Conservation (phyloP, 352 stramenopile genomes). For the Phytopythium oedochilum region DNA sequence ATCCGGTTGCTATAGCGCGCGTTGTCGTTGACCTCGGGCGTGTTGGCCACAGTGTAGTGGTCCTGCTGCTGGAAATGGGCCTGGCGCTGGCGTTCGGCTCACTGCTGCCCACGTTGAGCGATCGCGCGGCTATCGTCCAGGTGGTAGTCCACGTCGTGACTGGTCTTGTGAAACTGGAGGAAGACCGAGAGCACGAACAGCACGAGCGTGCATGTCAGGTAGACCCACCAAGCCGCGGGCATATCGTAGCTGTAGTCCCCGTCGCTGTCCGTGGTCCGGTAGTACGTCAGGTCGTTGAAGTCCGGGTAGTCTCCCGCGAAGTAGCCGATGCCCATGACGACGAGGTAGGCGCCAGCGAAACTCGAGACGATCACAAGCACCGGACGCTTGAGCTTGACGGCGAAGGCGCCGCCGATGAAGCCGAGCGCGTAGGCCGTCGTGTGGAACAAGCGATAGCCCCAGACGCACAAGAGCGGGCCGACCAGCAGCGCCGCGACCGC, state of each 20-base stretch:
- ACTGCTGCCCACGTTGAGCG: not conserved
- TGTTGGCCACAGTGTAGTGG: not conserved
- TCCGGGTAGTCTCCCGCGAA: conserved; percentile 58
- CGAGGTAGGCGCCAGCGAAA: conserved; percentile 33
- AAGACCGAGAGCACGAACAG: conserved; percentile 38
- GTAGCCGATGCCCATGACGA: conserved; percentile 58
- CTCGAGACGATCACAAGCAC: conserved; percentile 42
- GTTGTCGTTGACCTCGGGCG: conserved; percentile 4
- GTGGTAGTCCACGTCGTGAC: conserved; percentile 33
- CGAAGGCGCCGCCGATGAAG: conserved; percentile 49
- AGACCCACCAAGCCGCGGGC: conserved; percentile 53
- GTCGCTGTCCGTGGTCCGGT: conserved; percentile 23
- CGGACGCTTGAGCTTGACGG: conserved; percentile 56
- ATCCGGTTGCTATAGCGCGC: not conserved
- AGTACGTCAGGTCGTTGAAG: conserved; percentile 36
- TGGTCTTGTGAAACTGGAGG: conserved; percentile 44
- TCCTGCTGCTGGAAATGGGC: not conserved
- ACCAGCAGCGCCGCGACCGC: conserved; percentile 34
- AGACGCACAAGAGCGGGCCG: conserved; percentile 33
- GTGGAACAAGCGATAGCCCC: conserved; percentile 61
- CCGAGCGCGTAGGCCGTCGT: conserved; percentile 50
- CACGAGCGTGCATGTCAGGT: conserved; percentile 48
- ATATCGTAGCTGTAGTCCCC: conserved; percentile 33
- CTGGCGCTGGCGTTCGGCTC: not conserved
- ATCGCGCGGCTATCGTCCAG: conserved; percentile 9